phyloP scores from a whole-genome alignment of 371 early-diverging fungal species.

The Rhizopus microsporus region DNA sequence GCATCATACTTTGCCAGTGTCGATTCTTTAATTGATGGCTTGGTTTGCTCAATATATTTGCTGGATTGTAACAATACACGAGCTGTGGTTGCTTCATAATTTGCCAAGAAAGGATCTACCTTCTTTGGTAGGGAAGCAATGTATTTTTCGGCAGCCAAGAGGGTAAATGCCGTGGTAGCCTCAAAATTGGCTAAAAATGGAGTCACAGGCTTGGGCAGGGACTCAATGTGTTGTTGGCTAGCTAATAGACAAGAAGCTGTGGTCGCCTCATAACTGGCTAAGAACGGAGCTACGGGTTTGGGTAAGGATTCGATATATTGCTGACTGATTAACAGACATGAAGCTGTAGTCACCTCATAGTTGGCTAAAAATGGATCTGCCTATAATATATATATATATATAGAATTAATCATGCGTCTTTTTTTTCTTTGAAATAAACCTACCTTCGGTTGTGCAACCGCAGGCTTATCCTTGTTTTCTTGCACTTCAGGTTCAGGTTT shows the following conservation, averaged over 20 bases:
- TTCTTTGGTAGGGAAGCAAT: neutral
- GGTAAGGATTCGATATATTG: constrained; percentile 5
- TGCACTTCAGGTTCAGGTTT: neutral
- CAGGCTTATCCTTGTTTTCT: neutral
- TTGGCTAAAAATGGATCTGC: neutral
- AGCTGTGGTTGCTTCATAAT: constrained; percentile 6
- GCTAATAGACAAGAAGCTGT: neutral
- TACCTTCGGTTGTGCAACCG: neutral
- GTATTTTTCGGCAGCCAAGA: neutral
- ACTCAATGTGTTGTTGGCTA: neutral
- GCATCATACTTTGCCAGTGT: constrained; percentile 4
- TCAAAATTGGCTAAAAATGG: constrained; percentile 11
- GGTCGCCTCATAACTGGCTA: constrained; percentile 15
- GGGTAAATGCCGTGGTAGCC: constrained; percentile 13
- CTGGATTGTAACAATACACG: neutral
- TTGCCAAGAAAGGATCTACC: constrained; percentile 3
- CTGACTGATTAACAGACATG: constrained; percentile 1
- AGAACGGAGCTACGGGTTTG: constrained; percentile 4
- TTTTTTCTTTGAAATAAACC: neutral
- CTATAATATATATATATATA: neutral
- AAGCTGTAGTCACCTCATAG: constrained; percentile 9
- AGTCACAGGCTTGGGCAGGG: neutral
- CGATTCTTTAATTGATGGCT: neutral
- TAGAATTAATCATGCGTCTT: neutral
- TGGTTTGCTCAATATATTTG: neutral